Evolutionary conservation across 2,329 filamentous ascomycete species (phyloP).

Genomic region (Mycosphaerella sp.): DNA sequence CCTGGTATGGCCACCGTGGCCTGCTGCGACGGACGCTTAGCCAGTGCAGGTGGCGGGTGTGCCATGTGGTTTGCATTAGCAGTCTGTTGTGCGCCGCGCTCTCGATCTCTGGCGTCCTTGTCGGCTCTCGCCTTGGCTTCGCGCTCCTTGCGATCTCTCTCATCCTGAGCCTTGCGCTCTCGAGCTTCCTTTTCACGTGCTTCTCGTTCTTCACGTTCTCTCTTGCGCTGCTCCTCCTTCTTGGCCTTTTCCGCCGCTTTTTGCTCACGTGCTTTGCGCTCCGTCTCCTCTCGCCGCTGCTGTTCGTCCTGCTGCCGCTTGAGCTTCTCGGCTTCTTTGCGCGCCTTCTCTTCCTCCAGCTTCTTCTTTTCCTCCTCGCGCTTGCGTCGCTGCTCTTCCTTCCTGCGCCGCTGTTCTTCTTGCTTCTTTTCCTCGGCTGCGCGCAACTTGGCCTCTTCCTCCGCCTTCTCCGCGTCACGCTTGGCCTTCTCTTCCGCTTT

Average conservation of each 20-base stretch:
- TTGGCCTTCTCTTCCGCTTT: constrained; percentile 86
- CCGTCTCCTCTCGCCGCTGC: constrained; percentile 75
- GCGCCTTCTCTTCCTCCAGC: constrained; percentile 77
- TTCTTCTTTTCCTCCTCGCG: constrained; percentile 85
- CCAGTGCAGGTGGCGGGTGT: constrained; percentile 37
- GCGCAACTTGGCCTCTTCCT: constrained; percentile 70
- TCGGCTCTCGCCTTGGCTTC: constrained; percentile 49
- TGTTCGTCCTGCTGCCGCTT: constrained; percentile 75
- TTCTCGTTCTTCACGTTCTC: constrained; percentile 59
- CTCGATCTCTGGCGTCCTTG: constrained; percentile 35
- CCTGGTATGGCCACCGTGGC: constrained; percentile 48
- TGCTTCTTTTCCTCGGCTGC: constrained; percentile 70
- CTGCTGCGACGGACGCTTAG: constrained; percentile 55
- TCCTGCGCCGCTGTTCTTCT: constrained; percentile 73
- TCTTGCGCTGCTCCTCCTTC: constrained; percentile 64
- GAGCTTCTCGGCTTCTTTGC: constrained; percentile 79
- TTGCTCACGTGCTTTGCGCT: constrained; percentile 73
- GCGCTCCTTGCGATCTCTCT: constrained; percentile 54
- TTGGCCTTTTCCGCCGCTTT: constrained; percentile 77
- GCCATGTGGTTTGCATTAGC: constrained; percentile 28
- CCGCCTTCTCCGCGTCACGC: constrained; percentile 81
- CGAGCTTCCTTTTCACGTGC: constrained; percentile 67
- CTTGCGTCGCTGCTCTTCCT: constrained; percentile 86
- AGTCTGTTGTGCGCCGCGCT: constrained; percentile 39
- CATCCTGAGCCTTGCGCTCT: constrained; percentile 57